Evolutionary conservation across 768 basidiomycete genomes (phyloP).

Genomic region (Russula sp.): DNA sequence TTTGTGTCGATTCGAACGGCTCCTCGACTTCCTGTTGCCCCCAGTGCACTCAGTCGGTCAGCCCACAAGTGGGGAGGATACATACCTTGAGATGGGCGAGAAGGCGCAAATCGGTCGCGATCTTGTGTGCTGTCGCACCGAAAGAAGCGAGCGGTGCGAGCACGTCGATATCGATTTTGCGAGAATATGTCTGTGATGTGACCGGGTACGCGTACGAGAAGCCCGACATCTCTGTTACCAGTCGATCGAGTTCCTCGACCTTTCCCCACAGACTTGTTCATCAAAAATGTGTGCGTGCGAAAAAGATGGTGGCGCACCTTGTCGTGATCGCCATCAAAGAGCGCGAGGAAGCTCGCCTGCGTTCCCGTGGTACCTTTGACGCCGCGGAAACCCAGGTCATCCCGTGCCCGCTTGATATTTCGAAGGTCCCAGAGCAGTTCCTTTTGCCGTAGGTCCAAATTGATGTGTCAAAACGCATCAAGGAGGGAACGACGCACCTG

Average conservation of each 20-base stretch:
- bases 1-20: conserved; percentile 99
- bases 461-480: background rate
- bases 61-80: too few relatives aligned
- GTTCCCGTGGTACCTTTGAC: conserved; percentile 99
- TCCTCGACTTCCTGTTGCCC: conserved; percentile 86
- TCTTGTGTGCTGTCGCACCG: conserved; percentile 96
- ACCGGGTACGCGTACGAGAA: conserved; percentile 96
- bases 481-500: conserved; percentile 46
- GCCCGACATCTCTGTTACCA: conserved; percentile 87
- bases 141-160: conserved; percentile 82
- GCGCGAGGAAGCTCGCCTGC: conserved; percentile 88
- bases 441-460: conserved; percentile 31
- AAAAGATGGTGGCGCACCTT: conserved; percentile 46
- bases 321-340: conserved; percentile 93
- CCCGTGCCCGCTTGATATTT: conserved; percentile 82
- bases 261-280: conserved; percentile 31
- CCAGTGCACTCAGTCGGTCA: too few relatives aligned
- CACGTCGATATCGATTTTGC: conserved; percentile 95
- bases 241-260: conserved; percentile 85
- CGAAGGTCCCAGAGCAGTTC: conserved; percentile 96
- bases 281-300: background rate
- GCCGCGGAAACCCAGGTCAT: conserved; percentile 94
- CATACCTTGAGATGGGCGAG: conserved; percentile 88
- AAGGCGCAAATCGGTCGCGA: conserved; percentile 91
- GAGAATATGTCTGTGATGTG: conserved; percentile 96